Conservation (phyloP, 148 eudicot species). For the Simmondsia chinensis region DNA sequence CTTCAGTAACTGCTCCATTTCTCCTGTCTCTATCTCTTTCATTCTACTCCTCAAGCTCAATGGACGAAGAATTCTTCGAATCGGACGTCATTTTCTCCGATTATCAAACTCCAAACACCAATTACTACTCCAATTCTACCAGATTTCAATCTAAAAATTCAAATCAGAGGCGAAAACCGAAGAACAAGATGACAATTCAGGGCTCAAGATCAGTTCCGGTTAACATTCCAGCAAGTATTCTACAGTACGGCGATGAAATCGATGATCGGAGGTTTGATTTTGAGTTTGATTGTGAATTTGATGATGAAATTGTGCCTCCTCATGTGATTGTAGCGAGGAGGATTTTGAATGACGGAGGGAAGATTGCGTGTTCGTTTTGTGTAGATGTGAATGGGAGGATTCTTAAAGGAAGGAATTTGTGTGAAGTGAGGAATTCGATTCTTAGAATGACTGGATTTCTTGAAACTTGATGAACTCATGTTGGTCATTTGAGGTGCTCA, state of each 20-base stretch:
- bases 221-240: background rate
- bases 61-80: conserved; percentile 6
- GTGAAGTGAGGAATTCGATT: conserved; percentile 37
- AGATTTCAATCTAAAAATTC: background rate
- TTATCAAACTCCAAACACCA: background rate
- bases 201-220: background rate
- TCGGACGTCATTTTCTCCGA: conserved; percentile 7
- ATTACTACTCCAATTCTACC: background rate
- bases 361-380: conserved; percentile 31
- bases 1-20: too few species aligned
- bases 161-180: background rate
- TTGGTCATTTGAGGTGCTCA: background rate
- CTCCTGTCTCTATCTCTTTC: background rate
- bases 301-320: conserved; percentile 4
- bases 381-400: conserved; percentile 20
- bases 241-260: background rate
- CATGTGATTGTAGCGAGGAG: conserved; percentile 5
- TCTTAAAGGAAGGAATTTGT: conserved; percentile 36
- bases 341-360: too few species aligned
- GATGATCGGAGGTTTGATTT: background rate
- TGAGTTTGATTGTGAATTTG: background rate
- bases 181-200: background rate
- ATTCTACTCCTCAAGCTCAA: background rate
- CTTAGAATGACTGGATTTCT: conserved; percentile 36
- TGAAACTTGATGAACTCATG: conserved; percentile 22